Percentiles rank a stretch among this genome's conserved stretches.
phyloP scores from a whole-genome alignment of 1,284 basidiomycete species.

The Malassezia slooffiae region DNA sequence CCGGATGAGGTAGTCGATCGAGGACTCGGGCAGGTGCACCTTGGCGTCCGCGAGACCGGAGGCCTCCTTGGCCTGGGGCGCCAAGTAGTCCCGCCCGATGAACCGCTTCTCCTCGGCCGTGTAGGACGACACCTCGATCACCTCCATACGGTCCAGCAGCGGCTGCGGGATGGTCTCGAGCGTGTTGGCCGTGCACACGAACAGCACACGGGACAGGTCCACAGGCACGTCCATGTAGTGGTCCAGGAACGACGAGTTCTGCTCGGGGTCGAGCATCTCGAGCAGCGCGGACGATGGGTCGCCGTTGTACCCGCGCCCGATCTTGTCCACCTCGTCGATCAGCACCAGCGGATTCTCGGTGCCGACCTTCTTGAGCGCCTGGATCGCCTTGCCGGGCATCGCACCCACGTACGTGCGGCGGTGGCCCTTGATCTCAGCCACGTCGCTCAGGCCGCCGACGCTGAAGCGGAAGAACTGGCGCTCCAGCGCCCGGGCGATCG shows the following conservation, averaged over 20 bases:
- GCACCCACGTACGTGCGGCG: slow-evolving; percentile 81
- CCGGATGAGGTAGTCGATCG: slow-evolving; percentile 82
- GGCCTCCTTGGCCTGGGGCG: slow-evolving; percentile 84
- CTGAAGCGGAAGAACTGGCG: slow-evolving; percentile 90
- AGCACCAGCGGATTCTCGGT: slow-evolving; percentile 85
- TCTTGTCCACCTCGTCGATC: slow-evolving; percentile 98
- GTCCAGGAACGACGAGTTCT: slow-evolving; percentile 90
- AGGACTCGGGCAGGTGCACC: slow-evolving; percentile 45
- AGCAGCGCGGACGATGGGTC: slow-evolving; percentile 87
- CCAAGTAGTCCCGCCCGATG: slow-evolving; percentile 83
- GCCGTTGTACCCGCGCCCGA: slow-evolving; percentile 83
- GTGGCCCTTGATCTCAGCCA: slow-evolving; percentile 98
- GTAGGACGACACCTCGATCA: slow-evolving; percentile 75
- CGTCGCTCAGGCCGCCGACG: slow-evolving; percentile 90
- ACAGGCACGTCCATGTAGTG: slow-evolving; percentile 98
- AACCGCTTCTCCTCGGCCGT: slow-evolving; percentile 90
- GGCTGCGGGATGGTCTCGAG: slow-evolving; percentile 94
- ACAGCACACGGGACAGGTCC: slow-evolving; percentile 86
- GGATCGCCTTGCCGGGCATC: slow-evolving; percentile 93
- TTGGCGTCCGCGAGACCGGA: slow-evolving; percentile 58
- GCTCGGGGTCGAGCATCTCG: slow-evolving; percentile 97
- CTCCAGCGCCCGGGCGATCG: slow-evolving; percentile 74
- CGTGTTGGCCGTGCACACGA: slow-evolving; percentile 69
- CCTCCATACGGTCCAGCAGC: slow-evolving; percentile 78
- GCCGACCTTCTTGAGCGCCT: slow-evolving; percentile 89